A percentile compares a stretch with the other conserved stretches of the same genome.
These are phyloP conservation scores for Penicillium oxalicum DNA, from an alignment of 2,329 filamentous ascomycete genomes.

Conservation along the genomic window DNA sequence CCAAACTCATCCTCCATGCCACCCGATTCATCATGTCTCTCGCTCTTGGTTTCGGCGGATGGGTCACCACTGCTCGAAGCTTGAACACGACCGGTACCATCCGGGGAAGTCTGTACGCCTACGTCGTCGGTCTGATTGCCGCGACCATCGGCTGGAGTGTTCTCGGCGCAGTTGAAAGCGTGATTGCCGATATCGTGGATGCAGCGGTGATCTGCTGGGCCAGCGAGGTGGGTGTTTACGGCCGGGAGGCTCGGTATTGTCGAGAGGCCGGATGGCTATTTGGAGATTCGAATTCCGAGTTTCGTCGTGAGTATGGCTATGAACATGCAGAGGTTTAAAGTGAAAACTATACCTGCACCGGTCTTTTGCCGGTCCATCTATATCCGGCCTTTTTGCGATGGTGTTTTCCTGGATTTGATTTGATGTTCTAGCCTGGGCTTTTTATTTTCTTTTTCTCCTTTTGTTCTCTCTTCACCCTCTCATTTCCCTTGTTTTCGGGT, in stretches of 20 bases:
- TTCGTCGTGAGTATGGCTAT: conserved; percentile 10
- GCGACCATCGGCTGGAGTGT: conserved; percentile 94
- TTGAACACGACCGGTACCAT: conserved; percentile 48
- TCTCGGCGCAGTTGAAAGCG: conserved; percentile 82
- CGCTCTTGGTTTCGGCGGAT: conserved; percentile 87
- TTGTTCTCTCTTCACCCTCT: neutral
- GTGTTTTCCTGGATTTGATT: no score
- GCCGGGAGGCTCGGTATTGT: conserved; percentile 66
- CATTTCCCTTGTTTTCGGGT: neutral
- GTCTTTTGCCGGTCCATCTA: no score
- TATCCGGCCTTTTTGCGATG: no score
- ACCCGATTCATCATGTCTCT: conserved; percentile 87
- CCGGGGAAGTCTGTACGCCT: conserved; percentile 84
- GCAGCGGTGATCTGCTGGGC: conserved; percentile 90
- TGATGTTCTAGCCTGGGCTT: neutral
- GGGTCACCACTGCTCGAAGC: conserved; percentile 85
- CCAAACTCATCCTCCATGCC: conserved; percentile 85
- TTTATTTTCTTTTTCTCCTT: neutral
- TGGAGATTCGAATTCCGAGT: conserved; percentile 48
- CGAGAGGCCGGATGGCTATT: conserved; percentile 87
- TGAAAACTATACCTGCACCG: no score
- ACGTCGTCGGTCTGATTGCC: conserved; percentile 85
- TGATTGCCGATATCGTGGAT: conserved; percentile 80
- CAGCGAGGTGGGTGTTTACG: conserved; percentile 68
- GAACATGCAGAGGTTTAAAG: conserved; percentile 10